Percentiles rank a stretch among this genome's conserved stretches.
Conservation (phyloP, 805 yeast species). For the Hanseniaspora lindneri region DNA sequence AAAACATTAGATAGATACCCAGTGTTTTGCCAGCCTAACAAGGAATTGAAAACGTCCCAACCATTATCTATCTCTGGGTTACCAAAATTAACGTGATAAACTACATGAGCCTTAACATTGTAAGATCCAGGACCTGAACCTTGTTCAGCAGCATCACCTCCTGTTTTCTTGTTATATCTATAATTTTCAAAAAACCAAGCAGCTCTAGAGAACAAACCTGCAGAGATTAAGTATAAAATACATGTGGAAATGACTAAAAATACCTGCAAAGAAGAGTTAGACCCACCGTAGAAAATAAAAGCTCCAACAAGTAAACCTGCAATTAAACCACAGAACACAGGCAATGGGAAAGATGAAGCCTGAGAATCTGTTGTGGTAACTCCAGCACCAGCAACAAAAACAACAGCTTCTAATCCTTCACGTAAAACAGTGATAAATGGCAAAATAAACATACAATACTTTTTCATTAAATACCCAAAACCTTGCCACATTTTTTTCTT, state of each 20-base stretch:
- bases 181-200: conserved; percentile 79
- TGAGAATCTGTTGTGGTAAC: conserved; percentile 39
- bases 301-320: conserved; percentile 68
- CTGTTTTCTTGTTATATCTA: conserved; percentile 51
- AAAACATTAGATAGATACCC: conserved; percentile 89
- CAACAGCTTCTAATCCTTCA: conserved; percentile 96
- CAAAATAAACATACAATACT: conserved; percentile 77
- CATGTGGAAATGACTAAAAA: conserved; percentile 82
- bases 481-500: conserved; percentile 22
- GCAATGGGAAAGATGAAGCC: conserved; percentile 79
- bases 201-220: conserved; percentile 88
- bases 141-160: conserved; percentile 89
- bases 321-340: conserved; percentile 76
- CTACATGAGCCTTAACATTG: conserved; percentile 52
- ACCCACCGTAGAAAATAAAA: conserved; percentile 69
- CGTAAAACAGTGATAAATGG: conserved; percentile 86
- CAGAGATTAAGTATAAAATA: conserved; percentile 76
- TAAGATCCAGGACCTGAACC: conserved; percentile 96
- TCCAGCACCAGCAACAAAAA: conserved; percentile 93
- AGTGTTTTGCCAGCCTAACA: conserved; percentile 94
- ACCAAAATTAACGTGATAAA: conserved; percentile 97
- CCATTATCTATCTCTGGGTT: conserved; percentile 85
- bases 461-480: conserved; percentile 46
- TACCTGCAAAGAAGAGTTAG: conserved; percentile 68
- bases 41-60: conserved; percentile 93